These are phyloP conservation scores for Trichoderma semiorbis DNA, from an alignment of 2,329 filamentous ascomycete species.

Conservation along the genomic window DNA sequence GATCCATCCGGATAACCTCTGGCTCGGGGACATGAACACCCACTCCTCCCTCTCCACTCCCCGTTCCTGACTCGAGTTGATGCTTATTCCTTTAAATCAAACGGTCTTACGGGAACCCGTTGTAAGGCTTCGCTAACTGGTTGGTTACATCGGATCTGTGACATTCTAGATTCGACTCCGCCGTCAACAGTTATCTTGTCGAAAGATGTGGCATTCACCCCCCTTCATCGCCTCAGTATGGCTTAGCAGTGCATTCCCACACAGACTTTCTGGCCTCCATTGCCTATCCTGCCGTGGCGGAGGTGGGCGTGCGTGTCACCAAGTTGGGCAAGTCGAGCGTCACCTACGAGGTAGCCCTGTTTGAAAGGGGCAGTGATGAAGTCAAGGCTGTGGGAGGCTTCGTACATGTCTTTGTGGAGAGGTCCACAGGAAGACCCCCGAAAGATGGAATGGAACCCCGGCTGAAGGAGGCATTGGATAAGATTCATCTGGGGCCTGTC, in stretches of 20 bases:
- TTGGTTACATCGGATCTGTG: not conserved
- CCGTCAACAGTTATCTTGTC: slow-evolving; percentile 87
- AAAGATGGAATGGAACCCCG: slow-evolving; percentile 59
- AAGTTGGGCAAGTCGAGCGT: slow-evolving; percentile 84
- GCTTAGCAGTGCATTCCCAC: slow-evolving; percentile 79
- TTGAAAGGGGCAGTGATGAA: slow-evolving; percentile 66
- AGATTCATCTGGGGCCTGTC: slow-evolving; percentile 41
- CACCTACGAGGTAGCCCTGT: slow-evolving; percentile 84
- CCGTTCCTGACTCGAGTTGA: not conserved
- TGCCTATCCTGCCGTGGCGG: slow-evolving; percentile 76
- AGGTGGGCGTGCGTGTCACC: slow-evolving; percentile 77
- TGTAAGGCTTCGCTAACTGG: not conserved
- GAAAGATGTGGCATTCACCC: slow-evolving; percentile 71
- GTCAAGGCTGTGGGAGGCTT: slow-evolving; percentile 85
- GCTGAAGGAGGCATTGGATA: slow-evolving; percentile 58
- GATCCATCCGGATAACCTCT: not conserved
- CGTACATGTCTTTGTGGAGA: slow-evolving; percentile 84
- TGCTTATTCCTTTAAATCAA: not conserved
- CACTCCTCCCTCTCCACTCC: not conserved
- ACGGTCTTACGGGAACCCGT: not conserved
- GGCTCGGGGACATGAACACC: not conserved
- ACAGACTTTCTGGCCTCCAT: slow-evolving; percentile 82
- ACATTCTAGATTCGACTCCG: slow-evolving; percentile 68
- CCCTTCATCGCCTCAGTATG: slow-evolving; percentile 66
- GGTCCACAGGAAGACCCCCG: slow-evolving; percentile 65